A percentile compares a stretch with the other conserved stretches of the same genome.
Conservation (phyloP, 257 asterid species). For the Plantago major region DNA sequence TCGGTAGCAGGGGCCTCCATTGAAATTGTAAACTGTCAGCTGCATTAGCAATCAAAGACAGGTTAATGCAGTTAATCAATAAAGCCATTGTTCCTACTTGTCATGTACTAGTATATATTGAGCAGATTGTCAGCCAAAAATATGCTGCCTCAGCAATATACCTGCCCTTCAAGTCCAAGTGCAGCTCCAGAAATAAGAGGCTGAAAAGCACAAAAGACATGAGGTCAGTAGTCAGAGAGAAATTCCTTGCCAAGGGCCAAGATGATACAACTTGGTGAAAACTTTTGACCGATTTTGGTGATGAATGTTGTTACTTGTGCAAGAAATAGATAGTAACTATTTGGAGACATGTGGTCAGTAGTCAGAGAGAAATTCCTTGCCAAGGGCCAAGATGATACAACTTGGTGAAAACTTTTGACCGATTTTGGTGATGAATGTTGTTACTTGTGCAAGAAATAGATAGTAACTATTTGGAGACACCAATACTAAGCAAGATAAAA, state of each 20-base stretch:
- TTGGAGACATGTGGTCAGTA: conserved; percentile 21
- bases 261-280: too few relatives aligned
- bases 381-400: too few relatives aligned
- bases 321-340: too few relatives aligned
- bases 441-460: too few relatives aligned
- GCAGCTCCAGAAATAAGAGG: conserved; percentile 99
- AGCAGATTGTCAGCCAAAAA: not conserved
- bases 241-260: not conserved
- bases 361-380: not conserved
- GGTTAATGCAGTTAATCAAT: not conserved
- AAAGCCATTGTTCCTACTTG: not conserved
- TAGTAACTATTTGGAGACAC: too few relatives aligned
- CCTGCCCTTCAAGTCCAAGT: conserved; percentile 98
- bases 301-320: too few relatives aligned
- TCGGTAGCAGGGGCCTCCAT: conserved; percentile 94
- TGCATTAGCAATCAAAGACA: conserved; percentile 27
- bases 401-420: too few relatives aligned
- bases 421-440: too few relatives aligned
- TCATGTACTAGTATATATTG: not conserved
- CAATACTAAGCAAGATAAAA: too few relatives aligned
- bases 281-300: too few relatives aligned
- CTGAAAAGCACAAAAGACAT: conserved; percentile 33
- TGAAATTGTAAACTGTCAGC: conserved; percentile 88
- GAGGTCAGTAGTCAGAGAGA: conserved; percentile 18
- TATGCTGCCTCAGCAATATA: conserved; percentile 22